Evolutionary conservation across 495 filamentous ascomycete genomes (phyloP).

Genomic region (Pyrenopolyporus hunteri): DNA sequence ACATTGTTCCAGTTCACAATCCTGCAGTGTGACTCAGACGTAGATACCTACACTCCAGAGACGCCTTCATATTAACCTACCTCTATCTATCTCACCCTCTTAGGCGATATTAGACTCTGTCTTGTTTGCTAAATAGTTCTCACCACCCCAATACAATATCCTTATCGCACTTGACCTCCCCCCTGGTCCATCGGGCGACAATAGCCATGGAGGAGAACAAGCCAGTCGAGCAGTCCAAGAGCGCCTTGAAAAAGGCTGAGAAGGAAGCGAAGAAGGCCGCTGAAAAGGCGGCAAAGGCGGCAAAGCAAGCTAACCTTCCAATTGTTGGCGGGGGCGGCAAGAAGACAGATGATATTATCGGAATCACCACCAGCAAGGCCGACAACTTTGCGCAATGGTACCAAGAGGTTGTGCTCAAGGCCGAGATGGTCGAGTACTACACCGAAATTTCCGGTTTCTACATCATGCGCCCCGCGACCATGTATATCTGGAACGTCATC

Average conservation of each 20-base stretch:
- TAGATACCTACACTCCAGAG: not conserved
- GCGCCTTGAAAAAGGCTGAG: conserved; percentile 72
- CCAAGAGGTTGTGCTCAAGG: conserved; percentile 92
- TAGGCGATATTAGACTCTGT: too few relatives aligned
- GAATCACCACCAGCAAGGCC: conserved; percentile 82
- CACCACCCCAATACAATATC: too few relatives aligned
- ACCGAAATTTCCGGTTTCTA: conserved; percentile 84
- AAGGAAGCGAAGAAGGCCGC: conserved; percentile 66
- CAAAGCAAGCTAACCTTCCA: conserved; percentile 57
- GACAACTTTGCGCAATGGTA: conserved; percentile 95
- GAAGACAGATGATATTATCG: conserved; percentile 71
- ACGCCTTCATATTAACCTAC: not conserved
- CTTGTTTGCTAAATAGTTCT: too few relatives aligned
- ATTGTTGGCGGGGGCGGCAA: conserved; percentile 50
- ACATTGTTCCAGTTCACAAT: not conserved
- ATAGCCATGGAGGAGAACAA: conserved; percentile 49
- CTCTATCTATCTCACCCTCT: too few relatives aligned
- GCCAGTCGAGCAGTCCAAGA: conserved; percentile 64
- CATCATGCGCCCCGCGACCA: conserved; percentile 85
- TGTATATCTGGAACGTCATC: conserved; percentile 92
- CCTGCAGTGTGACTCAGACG: conserved; percentile 25
- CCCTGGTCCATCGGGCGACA: not conserved
- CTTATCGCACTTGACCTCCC: not conserved
- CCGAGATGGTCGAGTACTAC: conserved; percentile 92
- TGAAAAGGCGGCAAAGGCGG: conserved; percentile 70